Evolutionary conservation across 192 early-diverging fungal genomes (phyloP).

Genomic region (Coemansia sp.): DNA sequence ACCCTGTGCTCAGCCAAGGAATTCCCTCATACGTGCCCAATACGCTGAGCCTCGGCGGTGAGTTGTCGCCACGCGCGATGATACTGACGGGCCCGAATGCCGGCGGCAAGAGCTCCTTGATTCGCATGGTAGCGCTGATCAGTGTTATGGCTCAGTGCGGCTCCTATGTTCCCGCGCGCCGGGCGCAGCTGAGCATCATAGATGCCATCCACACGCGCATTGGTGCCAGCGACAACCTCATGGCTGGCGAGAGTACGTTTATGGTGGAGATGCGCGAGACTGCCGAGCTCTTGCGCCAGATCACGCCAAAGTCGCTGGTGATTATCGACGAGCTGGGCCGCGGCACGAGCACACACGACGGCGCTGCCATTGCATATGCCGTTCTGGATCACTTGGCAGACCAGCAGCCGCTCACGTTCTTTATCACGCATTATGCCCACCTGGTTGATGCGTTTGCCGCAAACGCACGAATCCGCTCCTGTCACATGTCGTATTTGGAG

Average conservation of each 20-base stretch:
- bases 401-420: slow-evolving; percentile 77
- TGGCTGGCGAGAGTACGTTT: slow-evolving; percentile 92
- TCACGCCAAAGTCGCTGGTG: slow-evolving; percentile 81
- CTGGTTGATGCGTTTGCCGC: slow-evolving; percentile 59
- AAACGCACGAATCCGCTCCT: slow-evolving; percentile 12
- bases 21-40: slow-evolving; percentile 86
- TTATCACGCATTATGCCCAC: slow-evolving; percentile 94
- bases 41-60: slow-evolving; percentile 65
- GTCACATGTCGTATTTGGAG: slow-evolving; percentile 54
- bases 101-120: slow-evolving; percentile 95
- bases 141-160: slow-evolving; percentile 96
- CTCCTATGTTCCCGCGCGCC: slow-evolving; percentile 82
- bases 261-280: slow-evolving; percentile 96
- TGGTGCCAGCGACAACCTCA: slow-evolving; percentile 93
- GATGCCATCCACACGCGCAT: slow-evolving; percentile 95
- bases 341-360: slow-evolving; percentile 96
- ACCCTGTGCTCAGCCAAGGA: slow-evolving; percentile 45
- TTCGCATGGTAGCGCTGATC: slow-evolving; percentile 87
- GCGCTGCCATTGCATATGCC: slow-evolving; percentile 91
- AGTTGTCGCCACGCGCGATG: slow-evolving; percentile 57
- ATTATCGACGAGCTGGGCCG: slow-evolving; percentile 97
- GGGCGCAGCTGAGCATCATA: slow-evolving; percentile 71
- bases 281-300: slow-evolving; percentile 81
- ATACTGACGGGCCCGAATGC: slow-evolving; percentile 97
- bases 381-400: slow-evolving; percentile 82